A percentile compares a stretch with the other conserved stretches of the same genome.
phyloP scores from a whole-genome alignment of 2,329 filamentous ascomycete species.

The Verticillium longisporum region DNA sequence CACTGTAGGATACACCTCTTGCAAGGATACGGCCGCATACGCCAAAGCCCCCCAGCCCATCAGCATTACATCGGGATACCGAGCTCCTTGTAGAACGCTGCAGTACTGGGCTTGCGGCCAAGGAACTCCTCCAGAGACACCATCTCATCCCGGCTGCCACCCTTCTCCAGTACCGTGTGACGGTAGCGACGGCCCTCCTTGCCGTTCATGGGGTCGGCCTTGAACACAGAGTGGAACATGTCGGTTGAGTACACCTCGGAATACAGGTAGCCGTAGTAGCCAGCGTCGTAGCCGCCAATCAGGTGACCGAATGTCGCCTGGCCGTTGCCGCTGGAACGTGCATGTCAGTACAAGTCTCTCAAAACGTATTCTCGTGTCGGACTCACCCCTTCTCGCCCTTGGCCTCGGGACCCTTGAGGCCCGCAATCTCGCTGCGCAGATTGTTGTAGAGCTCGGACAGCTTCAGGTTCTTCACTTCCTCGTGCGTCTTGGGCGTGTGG shows the following conservation, averaged over 20 bases:
- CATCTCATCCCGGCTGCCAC: slow-evolving; percentile 77
- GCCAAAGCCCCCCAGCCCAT: background rate
- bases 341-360: slow-evolving; percentile 19
- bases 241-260: slow-evolving; percentile 78
- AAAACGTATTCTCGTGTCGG: background rate
- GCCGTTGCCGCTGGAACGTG: slow-evolving; percentile 61
- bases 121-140: slow-evolving; percentile 71
- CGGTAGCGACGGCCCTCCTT: slow-evolving; percentile 69
- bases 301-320: slow-evolving; percentile 77
- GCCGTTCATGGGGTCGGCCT: slow-evolving; percentile 69
- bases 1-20: background rate
- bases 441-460: slow-evolving; percentile 64
- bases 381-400: slow-evolving; percentile 49
- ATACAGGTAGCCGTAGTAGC: slow-evolving; percentile 71
- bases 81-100: slow-evolving; percentile 75
- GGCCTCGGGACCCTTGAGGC: slow-evolving; percentile 67
- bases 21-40: background rate
- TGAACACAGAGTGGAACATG: slow-evolving; percentile 80
- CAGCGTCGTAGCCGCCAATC: slow-evolving; percentile 78
- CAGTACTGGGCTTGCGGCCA: slow-evolving; percentile 66
- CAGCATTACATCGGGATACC: slow-evolving; percentile 32
- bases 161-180: slow-evolving; percentile 70
- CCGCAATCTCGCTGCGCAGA: slow-evolving; percentile 63
- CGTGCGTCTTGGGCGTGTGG: slow-evolving; percentile 63
- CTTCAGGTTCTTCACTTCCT: slow-evolving; percentile 59